Conservation (phyloP, 2,329 filamentous ascomycete genomes). For the Diaporthe humulicola region DNA sequence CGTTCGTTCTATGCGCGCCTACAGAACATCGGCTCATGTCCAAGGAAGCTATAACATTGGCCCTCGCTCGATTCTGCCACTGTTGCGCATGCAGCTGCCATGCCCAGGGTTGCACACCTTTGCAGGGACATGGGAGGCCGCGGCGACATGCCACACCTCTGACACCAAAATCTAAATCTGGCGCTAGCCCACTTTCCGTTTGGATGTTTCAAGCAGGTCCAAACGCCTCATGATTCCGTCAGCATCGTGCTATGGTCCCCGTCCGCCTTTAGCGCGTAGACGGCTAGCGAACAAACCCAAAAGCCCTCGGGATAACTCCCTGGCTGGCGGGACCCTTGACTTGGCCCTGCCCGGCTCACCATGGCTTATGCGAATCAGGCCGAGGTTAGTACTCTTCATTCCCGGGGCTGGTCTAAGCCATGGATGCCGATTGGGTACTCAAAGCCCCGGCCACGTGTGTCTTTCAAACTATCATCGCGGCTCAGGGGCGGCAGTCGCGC, state of each 20-base stretch:
- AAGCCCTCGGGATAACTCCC: neutral
- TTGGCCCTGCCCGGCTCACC: neutral
- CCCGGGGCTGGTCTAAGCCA: neutral
- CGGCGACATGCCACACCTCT: conserved; percentile 11
- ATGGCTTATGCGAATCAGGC: neutral
- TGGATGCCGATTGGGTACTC: conserved; percentile 11
- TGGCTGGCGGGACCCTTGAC: neutral
- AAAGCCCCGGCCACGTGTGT: conserved; percentile 21
- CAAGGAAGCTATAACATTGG: neutral
- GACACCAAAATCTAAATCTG: conserved; percentile 1
- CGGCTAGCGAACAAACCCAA: conserved; percentile 14
- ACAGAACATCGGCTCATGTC: neutral
- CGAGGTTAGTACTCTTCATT: neutral
- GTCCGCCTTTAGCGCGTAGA: neutral
- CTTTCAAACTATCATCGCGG: conserved; percentile 8
- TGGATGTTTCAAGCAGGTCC: conserved; percentile 19
- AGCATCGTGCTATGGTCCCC: neutral
- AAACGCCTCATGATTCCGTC: conserved; percentile 4
- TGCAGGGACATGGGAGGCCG: conserved; percentile 16
- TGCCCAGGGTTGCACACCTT: neutral
- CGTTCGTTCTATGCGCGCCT: neutral
- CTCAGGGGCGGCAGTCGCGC: conserved; percentile 7
- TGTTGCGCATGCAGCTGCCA: neutral
- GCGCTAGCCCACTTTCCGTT: conserved; percentile 3
- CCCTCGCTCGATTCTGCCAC: neutral